Evolutionary conservation across 2,329 filamentous ascomycete species (phyloP), one percentile per base, ranked within the genome.

Genomic region (Aspergillus eucalypticola): DNA sequence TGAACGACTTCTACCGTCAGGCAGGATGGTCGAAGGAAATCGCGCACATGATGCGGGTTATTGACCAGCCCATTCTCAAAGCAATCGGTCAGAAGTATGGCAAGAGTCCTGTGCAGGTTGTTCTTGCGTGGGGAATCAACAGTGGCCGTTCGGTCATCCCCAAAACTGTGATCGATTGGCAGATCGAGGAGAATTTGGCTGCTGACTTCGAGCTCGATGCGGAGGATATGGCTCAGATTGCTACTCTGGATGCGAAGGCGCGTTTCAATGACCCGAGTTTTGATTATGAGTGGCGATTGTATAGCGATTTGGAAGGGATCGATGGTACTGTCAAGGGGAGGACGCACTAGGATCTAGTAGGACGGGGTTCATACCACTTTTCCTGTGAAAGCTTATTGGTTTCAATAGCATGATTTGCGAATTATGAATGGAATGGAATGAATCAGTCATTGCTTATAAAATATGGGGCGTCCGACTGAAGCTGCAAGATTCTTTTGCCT

Each of bases 1-100:
- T 85, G 83, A 50, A 85, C 86, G 72, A 84, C 84, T 76, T 84
- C 86, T 82, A 82, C 70, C 69, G 64, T 63, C 64, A 73, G 21
- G 64, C 61, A 5, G 63, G 64, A 29, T 73, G 82, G 86, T 23
- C 84, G 83, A 83, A 72, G 64, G 86, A 84, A 2, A 86, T 86
- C 64, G 85, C 88, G 76, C 66, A 70, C 13, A 70, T 66, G 52
- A 67, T 68, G 53, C 60, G 71, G 27, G 66, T 73, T n/a, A 68
- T 70, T 58, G 81, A 80, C 58, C 81, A 87, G 73, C 76, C 77
- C 59, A 79, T 78, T 2, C 76, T 87, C 32, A 83, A 82, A 68
- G 76, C 76, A 23, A 78, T 85, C 11, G 83, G 83, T n/a, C 71
- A 81, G 62, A 82, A 81, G 70, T 81, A 79, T 64, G 79, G 79